A percentile compares a stretch with the other conserved stretches of the same genome.
Evolutionary conservation across 2,329 filamentous ascomycete species (phyloP).

Genomic region (Colletotrichum viniferum): DNA sequence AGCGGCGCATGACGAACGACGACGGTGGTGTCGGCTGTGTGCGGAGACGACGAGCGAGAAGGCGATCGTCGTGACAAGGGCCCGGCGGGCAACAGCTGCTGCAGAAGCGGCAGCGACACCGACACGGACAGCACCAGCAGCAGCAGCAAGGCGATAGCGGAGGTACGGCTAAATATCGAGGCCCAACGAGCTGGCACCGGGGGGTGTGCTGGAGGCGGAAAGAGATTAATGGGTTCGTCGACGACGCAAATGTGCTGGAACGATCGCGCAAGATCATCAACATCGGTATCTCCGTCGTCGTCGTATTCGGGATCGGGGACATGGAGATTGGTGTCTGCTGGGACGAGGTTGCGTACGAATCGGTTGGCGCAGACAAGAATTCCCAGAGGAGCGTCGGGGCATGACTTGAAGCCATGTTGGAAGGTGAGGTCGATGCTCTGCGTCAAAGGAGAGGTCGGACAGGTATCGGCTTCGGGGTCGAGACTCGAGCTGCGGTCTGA

Average conservation of each 20-base stretch:
- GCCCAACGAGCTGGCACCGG: background rate
- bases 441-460: background rate
- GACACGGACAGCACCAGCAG: background rate
- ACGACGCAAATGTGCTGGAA: background rate
- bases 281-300: background rate
- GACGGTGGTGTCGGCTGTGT: background rate
- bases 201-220: background rate
- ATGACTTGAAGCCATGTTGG: background rate
- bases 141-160: background rate
- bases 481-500: background rate
- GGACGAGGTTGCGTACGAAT: background rate
- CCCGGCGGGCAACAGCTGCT: background rate
- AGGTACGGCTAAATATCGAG: background rate
- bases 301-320: background rate
- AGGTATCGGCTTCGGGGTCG: background rate
- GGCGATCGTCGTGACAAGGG: background rate
- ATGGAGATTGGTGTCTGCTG: background rate
- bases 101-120: background rate
- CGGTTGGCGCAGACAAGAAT: background rate
- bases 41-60: background rate
- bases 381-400: background rate
- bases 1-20: background rate
- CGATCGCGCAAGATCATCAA: background rate
- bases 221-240: background rate
- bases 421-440: background rate